Evolutionary conservation across 164 flowering plant genomes (phyloP).

Genomic region (Stephania yunnanensis): DNA sequence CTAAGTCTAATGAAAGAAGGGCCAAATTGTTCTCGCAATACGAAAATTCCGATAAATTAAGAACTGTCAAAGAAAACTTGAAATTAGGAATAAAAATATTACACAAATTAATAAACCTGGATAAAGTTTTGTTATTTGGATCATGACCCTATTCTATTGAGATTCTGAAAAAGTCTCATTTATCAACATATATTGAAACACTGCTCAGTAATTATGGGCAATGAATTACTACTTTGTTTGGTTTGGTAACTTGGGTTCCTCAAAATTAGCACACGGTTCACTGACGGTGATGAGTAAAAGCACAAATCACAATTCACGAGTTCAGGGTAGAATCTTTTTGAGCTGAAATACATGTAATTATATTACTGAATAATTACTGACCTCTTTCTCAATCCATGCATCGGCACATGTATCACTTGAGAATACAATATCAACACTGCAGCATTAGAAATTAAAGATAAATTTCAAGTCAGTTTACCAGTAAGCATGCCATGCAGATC

Average conservation of each 20-base stretch:
- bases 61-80: no score
- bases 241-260: no score
- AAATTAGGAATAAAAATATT: no score
- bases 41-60: no score
- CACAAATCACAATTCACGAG: background rate
- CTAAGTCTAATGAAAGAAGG: background rate
- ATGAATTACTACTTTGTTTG: no score
- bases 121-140: no score
- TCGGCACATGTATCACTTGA: slow-evolving; percentile 78
- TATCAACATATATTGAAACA: no score
- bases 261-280: background rate
- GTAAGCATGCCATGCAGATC: background rate
- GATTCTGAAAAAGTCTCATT: no score
- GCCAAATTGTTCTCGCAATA: background rate
- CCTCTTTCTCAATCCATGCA: slow-evolving; percentile 98
- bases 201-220: no score
- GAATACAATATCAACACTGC: slow-evolving; percentile 77
- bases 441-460: slow-evolving; percentile 20
- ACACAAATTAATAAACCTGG: no score
- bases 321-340: background rate
- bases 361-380: slow-evolving; percentile 15
- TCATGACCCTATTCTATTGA: no score
- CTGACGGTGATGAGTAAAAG: background rate
- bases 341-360: background rate
- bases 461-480: background rate